Conservation (phyloP, 805 yeast species). For the Myxozyma mucilagina region DNA sequence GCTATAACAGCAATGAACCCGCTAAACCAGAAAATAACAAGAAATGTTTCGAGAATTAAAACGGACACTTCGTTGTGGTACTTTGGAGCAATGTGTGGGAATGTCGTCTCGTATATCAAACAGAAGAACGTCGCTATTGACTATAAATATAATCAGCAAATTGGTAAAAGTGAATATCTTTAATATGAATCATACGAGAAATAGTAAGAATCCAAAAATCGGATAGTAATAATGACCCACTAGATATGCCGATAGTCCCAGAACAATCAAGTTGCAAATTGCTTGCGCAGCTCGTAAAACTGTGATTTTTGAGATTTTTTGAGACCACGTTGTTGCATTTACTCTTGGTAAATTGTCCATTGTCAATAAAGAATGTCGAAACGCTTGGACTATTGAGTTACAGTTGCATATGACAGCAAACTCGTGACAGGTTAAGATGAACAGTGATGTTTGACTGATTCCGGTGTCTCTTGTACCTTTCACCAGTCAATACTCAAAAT, state of each 20-base stretch:
- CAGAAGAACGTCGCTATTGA: slow-evolving; percentile 8
- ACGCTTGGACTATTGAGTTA: too few relatives aligned
- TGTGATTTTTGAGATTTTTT: slow-evolving; percentile 6
- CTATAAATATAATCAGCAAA: neutral
- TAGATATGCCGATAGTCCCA: slow-evolving; percentile 25
- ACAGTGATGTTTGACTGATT: too few relatives aligned
- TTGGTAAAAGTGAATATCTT: neutral
- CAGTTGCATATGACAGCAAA: too few relatives aligned
- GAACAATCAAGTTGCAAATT: slow-evolving; percentile 9
- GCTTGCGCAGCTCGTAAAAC: slow-evolving; percentile 11
- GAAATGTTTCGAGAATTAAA: slow-evolving; percentile 10
- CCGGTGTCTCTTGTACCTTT: too few relatives aligned
- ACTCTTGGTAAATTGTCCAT: neutral
- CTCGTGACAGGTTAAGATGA: too few relatives aligned
- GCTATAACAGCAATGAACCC: slow-evolving; percentile 12
- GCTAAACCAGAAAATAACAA: slow-evolving; percentile 15
- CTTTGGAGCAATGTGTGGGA: slow-evolving; percentile 6
- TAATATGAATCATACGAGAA: slow-evolving; percentile 6
- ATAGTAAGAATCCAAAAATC: slow-evolving; percentile 20
- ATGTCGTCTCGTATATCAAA: slow-evolving; percentile 10
- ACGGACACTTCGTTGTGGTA: slow-evolving; percentile 3
- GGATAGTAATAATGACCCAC: slow-evolving; percentile 13
- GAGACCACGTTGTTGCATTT: neutral
- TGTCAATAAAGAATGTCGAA: too few relatives aligned
- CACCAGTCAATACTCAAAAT: too few relatives aligned